These are phyloP conservation scores for Melampsora larici-populina DNA, from an alignment of 1,284 basidiomycete species.

Conservation along the genomic window DNA sequence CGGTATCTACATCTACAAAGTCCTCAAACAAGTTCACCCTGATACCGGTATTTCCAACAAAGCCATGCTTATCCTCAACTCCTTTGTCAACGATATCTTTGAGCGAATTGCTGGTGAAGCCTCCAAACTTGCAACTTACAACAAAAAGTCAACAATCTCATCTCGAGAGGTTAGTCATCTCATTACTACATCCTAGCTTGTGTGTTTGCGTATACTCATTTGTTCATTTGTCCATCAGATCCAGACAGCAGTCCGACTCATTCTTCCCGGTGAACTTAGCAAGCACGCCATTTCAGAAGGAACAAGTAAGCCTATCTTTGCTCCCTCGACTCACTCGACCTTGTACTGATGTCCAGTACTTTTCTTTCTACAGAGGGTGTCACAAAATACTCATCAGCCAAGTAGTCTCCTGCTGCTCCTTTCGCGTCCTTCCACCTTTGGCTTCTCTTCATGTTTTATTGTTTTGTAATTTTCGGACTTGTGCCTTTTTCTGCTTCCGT, in stretches of 20 bases:
- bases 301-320: constrained; percentile 55
- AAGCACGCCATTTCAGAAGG: constrained; percentile 78
- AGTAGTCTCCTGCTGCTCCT: constrained; percentile 49
- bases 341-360: constrained; percentile 22
- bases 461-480: neutral
- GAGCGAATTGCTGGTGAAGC: constrained; percentile 88
- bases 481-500: too few relatives aligned
- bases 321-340: constrained; percentile 53
- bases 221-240: constrained; percentile 57
- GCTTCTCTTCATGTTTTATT: neutral
- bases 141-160: constrained; percentile 90
- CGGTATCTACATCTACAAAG: constrained; percentile 78
- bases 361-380: constrained; percentile 48
- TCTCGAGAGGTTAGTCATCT: constrained; percentile 63
- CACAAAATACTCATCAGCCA: constrained; percentile 61
- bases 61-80: constrained; percentile 92
- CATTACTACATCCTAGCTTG: neutral
- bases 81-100: constrained; percentile 64
- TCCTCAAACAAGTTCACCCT: constrained; percentile 87
- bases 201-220: constrained; percentile 49
- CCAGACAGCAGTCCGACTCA: constrained; percentile 83
- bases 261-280: constrained; percentile 80
- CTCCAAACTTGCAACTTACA: constrained; percentile 84
- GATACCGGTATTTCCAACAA: constrained; percentile 97
- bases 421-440: neutral